phyloP scores from a whole-genome alignment of 1,139 yeast species.

The Pneumocystis wakefieldiae region DNA sequence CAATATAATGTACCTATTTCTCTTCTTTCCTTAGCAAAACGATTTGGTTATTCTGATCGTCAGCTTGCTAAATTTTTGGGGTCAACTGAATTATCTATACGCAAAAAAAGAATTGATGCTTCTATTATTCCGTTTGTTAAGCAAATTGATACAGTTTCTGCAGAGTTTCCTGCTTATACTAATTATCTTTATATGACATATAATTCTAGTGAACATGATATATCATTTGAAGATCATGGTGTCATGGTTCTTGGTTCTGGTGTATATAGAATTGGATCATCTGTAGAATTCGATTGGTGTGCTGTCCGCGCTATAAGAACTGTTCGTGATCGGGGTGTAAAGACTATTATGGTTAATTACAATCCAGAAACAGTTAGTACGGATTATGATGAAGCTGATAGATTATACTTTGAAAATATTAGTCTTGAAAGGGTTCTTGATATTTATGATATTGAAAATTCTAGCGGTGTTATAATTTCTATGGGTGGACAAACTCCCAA shows the following conservation, averaged over 20 bases:
- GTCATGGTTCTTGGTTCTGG: constrained; percentile 87
- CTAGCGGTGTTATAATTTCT: constrained; percentile 85
- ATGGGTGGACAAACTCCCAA: constrained; percentile 99
- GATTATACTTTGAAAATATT: constrained; percentile 90
- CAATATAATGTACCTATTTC: constrained; percentile 41
- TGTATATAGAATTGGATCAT: constrained; percentile 87
- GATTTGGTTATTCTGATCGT: constrained; percentile 92
- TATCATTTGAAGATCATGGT: constrained; percentile 70
- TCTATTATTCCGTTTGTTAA: constrained; percentile 88
- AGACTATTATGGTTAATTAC: constrained; percentile 94
- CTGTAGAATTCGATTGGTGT: constrained; percentile 94
- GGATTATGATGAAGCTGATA: constrained; percentile 95
- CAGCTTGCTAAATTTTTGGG: constrained; percentile 84
- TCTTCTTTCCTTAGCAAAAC: constrained; percentile 75
- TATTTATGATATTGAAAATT: constrained; percentile 82
- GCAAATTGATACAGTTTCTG: constrained; percentile 97
- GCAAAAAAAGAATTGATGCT: constrained; percentile 76
- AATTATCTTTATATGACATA: constrained; percentile 91
- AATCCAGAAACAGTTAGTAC: constrained; percentile 98
- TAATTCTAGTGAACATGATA: constrained; percentile 83
- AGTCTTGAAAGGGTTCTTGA: constrained; percentile 90
- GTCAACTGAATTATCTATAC: constrained; percentile 84
- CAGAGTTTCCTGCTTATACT: constrained; percentile 95
- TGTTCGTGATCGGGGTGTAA: constrained; percentile 68
- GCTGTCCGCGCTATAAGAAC: constrained; percentile 93